Conservation (phyloP, 2,329 filamentous ascomycete genomes). For the Pseudogymnoascus sp. region DNA sequence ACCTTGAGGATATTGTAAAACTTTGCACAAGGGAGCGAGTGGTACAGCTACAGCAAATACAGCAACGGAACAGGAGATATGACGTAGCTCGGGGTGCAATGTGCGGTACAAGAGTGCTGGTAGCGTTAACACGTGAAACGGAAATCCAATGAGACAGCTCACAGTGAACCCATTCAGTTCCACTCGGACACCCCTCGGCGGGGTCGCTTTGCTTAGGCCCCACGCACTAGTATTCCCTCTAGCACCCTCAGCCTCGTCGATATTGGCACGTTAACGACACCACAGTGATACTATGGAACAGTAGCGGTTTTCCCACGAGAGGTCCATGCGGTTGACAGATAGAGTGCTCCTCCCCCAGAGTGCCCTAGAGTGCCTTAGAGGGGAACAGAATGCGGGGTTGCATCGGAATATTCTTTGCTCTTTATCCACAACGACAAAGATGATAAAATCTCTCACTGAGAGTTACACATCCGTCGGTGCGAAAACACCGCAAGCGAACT, state of each 20-base stretch:
- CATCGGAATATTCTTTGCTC: not conserved
- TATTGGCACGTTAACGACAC: not conserved
- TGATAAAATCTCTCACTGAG: not conserved
- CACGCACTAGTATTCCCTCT: not conserved
- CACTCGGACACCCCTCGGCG: not conserved
- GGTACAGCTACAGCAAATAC: not conserved
- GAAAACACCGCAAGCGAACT: not conserved
- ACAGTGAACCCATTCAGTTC: not conserved
- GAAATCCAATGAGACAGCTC: not conserved
- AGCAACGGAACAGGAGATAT: not conserved
- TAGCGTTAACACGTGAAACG: not conserved
- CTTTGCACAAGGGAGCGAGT: not conserved
- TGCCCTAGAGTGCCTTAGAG: not conserved
- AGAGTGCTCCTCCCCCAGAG: not conserved
- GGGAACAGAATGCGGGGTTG: not conserved
- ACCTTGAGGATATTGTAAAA: constrained; percentile 9
- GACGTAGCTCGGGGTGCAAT: not conserved
- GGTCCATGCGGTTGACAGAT: not conserved
- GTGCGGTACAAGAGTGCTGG: not conserved
- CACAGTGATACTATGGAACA: not conserved
- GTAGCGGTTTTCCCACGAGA: not conserved
- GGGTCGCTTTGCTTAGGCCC: not conserved
- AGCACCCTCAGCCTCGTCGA: not conserved
- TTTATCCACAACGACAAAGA: not conserved
- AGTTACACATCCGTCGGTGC: not conserved